Evolutionary conservation across 495 filamentous ascomycete species (phyloP).

Genomic region (Pyronema domesticum): DNA sequence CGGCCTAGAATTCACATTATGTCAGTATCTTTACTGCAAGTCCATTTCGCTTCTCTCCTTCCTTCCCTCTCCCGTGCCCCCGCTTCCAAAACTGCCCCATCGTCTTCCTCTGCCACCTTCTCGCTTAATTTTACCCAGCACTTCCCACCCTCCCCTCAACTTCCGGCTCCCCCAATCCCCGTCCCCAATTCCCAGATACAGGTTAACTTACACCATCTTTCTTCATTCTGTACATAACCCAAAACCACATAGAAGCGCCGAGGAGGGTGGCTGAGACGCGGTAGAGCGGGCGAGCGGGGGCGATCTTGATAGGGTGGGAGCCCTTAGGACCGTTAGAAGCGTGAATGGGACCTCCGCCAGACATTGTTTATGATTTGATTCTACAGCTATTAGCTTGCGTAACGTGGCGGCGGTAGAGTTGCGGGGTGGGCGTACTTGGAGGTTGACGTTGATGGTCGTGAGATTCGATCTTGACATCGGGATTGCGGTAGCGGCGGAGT

Average conservation of each 20-base stretch:
- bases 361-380: slow-evolving; percentile 17
- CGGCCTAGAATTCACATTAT: slow-evolving; percentile 29
- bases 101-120: too few relatives aligned
- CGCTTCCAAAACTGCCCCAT: too few relatives aligned
- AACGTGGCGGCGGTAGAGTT: slow-evolving; percentile 2
- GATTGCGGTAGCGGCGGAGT: too few relatives aligned
- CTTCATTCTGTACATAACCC: slow-evolving; percentile 70
- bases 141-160: not conserved
- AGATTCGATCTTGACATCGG: too few relatives aligned
- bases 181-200: not conserved
- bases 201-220: slow-evolving; percentile 51
- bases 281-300: slow-evolving; percentile 59
- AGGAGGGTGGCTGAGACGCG: slow-evolving; percentile 68
- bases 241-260: slow-evolving; percentile 98
- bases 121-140: too few relatives aligned
- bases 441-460: too few relatives aligned
- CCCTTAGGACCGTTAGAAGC: slow-evolving; percentile 31
- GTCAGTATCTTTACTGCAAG: not conserved
- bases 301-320: slow-evolving; percentile 55
- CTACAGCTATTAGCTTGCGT: not conserved
- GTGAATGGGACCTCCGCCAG: not conserved
- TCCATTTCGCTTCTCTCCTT: slow-evolving; percentile 20
- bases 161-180: not conserved
- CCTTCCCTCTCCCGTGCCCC: too few relatives aligned
- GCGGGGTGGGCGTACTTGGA: not conserved